Conservation (phyloP, 257 asterid genomes). For the Paulownia fortunei region DNA sequence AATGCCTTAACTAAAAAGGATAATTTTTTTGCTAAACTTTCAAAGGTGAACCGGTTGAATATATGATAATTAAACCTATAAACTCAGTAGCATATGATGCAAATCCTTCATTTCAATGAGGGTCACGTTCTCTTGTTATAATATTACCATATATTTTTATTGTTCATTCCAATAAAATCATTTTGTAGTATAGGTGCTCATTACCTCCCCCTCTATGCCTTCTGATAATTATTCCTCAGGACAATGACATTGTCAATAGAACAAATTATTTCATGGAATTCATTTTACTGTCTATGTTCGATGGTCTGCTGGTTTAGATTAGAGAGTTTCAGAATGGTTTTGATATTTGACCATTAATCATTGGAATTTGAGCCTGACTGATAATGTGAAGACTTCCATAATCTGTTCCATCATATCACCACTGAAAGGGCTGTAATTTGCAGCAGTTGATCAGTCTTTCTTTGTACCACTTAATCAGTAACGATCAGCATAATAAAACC, state of each 20-base stretch:
- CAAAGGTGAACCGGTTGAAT: background rate
- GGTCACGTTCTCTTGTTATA: background rate
- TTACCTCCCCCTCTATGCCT: background rate
- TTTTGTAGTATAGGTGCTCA: background rate
- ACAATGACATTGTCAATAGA: background rate
- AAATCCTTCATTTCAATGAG: background rate
- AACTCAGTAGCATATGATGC: background rate
- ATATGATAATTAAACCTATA: background rate
- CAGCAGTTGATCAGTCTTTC: background rate
- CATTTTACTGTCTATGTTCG: background rate
- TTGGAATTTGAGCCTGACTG: background rate
- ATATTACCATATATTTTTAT: no score
- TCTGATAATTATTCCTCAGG: background rate
- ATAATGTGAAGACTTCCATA: background rate
- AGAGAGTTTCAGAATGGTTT: background rate
- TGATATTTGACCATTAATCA: background rate
- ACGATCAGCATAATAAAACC: background rate
- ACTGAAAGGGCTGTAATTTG: background rate
- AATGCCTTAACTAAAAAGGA: background rate
- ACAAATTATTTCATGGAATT: background rate
- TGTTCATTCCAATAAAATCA: background rate
- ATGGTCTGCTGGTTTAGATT: background rate
- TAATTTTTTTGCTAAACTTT: background rate
- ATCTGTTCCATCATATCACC: background rate
- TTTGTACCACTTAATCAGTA: no score